These are phyloP conservation scores for Trichoderma virens DNA, from an alignment of 495 filamentous ascomycete genomes.

Conservation along the genomic window DNA sequence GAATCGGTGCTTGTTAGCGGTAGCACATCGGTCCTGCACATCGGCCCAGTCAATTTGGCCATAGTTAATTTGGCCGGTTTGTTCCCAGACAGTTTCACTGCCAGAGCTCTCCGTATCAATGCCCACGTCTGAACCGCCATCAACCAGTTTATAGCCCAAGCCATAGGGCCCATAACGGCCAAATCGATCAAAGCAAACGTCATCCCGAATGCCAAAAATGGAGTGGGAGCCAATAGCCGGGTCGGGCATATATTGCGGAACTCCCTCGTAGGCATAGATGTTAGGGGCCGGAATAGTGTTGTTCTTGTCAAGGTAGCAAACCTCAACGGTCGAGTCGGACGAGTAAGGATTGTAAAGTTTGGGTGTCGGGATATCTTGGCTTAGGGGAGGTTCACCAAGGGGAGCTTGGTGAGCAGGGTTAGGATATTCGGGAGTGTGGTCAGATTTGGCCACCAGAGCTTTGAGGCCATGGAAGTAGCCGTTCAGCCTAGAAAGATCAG, in stretches of 20 bases:
- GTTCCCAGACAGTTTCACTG: slow-evolving; percentile 62
- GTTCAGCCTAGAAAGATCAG: slow-evolving; percentile 38
- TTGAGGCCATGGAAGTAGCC: slow-evolving; percentile 76
- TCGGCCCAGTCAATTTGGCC: slow-evolving; percentile 65
- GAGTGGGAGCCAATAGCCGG: slow-evolving; percentile 73
- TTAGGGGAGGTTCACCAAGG: slow-evolving; percentile 19
- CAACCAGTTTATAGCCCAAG: slow-evolving; percentile 64
- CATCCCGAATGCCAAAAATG: slow-evolving; percentile 66
- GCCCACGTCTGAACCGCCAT: slow-evolving; percentile 71
- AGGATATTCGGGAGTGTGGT: slow-evolving; percentile 73
- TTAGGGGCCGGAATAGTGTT: slow-evolving; percentile 52
- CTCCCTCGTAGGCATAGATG: slow-evolving; percentile 61
- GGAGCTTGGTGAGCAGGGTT: slow-evolving; percentile 27
- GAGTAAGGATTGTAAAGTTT: slow-evolving; percentile 62
- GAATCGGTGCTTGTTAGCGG: slow-evolving; percentile 62
- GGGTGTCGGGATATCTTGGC: slow-evolving; percentile 42
- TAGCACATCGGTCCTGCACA: slow-evolving; percentile 60
- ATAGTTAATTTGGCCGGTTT: slow-evolving; percentile 65
- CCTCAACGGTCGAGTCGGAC: slow-evolving; percentile 51
- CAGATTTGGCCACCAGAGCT: slow-evolving; percentile 51
- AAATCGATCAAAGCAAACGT: slow-evolving; percentile 91
- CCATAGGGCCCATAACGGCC: slow-evolving; percentile 88
- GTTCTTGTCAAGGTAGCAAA: slow-evolving; percentile 68
- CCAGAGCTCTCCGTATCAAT: slow-evolving; percentile 69
- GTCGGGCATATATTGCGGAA: slow-evolving; percentile 73